phyloP scores from a whole-genome alignment of 148 eudicot genomes.

The Chenopodium album region DNA sequence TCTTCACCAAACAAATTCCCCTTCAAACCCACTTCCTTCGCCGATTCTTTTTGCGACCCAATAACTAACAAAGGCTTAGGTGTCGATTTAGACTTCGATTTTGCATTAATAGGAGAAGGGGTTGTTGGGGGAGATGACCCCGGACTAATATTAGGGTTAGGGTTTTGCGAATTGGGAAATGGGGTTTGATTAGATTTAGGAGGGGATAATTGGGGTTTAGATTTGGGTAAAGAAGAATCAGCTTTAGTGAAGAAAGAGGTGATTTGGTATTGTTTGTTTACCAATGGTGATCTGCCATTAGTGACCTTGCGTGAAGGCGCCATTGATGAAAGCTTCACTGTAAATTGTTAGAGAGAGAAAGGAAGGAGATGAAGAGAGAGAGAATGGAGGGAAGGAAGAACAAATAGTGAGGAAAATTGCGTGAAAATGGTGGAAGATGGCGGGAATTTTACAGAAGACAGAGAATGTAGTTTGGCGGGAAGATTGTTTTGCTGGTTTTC shows the following conservation, averaged over 20 bases:
- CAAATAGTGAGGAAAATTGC: too few species aligned
- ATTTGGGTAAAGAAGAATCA: background rate
- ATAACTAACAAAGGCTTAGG: conserved; percentile 54
- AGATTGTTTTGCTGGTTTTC: conserved; percentile 1
- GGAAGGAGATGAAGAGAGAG: background rate
- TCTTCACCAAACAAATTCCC: conserved; percentile 39
- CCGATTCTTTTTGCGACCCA: conserved; percentile 16
- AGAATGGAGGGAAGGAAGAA: background rate
- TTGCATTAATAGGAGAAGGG: conserved; percentile 57
- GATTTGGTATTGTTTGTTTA: conserved; percentile 84
- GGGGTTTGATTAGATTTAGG: conserved; percentile 1
- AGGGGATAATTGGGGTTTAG: conserved; percentile 22
- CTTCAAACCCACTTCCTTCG: background rate
- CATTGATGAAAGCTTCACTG: conserved; percentile 31
- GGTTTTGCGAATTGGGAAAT: conserved; percentile 25
- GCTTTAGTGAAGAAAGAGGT: conserved; percentile 69
- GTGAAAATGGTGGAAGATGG: background rate
- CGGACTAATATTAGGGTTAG: conserved; percentile 29
- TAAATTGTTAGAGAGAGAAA: background rate
- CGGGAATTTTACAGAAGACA: conserved; percentile 4
- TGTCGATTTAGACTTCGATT: conserved; percentile 32
- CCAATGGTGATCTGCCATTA: conserved; percentile 86
- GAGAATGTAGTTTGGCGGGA: conserved; percentile 28
- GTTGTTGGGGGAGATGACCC: conserved; percentile 49
- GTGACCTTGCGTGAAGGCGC: conserved; percentile 49